A percentile compares a stretch with the other conserved stretches of the same genome.
Evolutionary conservation across 2,329 filamentous ascomycete species (phyloP).

Genomic region (Sporothrix pseudoabietina): DNA sequence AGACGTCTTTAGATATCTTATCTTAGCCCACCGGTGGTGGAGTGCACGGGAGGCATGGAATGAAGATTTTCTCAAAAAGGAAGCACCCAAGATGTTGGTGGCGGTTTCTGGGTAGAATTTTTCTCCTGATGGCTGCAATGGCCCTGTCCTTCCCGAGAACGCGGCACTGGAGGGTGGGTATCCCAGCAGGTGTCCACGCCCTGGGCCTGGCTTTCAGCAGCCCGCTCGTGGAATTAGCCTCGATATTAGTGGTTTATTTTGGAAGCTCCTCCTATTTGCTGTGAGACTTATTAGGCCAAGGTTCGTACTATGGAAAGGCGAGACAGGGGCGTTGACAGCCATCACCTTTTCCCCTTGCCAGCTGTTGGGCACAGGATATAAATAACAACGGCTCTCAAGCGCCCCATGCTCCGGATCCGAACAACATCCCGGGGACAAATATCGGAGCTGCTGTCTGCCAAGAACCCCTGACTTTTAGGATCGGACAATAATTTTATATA

Average conservation of each 20-base stretch:
- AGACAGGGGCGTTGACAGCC: neutral
- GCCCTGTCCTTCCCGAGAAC: neutral
- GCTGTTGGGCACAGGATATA: neutral
- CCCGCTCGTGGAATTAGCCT: neutral
- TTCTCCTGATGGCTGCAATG: neutral
- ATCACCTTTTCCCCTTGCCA: neutral
- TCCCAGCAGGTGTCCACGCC: neutral
- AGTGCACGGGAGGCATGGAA: no score
- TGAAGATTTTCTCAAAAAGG: neutral
- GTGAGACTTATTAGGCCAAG: neutral
- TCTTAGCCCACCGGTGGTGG: neutral
- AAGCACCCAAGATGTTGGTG: neutral
- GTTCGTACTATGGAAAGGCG: no score
- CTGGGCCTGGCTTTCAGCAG: conserved; percentile 7
- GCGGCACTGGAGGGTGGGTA: conserved; percentile 12
- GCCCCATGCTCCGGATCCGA: neutral
- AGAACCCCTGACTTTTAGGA: neutral
- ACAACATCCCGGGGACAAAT: neutral
- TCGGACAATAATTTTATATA: neutral
- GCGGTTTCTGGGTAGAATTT: neutral
- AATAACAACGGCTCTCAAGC: neutral
- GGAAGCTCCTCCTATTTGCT: neutral
- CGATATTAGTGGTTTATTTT: conserved; percentile 15
- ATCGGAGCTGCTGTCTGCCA: neutral
- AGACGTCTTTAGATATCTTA: neutral